Percentiles rank a stretch among this genome's conserved stretches.
phyloP scores from a whole-genome alignment of 1,139 yeast species.

The Pichia sp. region DNA sequence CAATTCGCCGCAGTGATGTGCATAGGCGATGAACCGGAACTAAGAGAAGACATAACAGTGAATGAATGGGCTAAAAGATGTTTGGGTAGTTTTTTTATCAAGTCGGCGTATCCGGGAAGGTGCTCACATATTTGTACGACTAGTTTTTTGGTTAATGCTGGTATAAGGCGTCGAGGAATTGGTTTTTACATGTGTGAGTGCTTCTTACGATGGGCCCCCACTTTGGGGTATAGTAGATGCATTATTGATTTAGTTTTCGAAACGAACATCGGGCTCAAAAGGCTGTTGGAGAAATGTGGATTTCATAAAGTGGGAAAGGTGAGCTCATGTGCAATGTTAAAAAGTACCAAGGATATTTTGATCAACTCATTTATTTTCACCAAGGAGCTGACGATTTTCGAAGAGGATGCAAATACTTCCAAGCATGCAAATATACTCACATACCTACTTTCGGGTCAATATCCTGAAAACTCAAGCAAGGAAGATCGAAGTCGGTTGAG shows the following conservation, averaged over 20 bases:
- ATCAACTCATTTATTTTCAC: constrained; percentile 52
- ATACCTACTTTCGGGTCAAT: constrained; percentile 78
- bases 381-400: constrained; percentile 43
- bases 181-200: constrained; percentile 83
- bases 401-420: constrained; percentile 36
- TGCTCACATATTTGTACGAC: constrained; percentile 93
- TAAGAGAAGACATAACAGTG: constrained; percentile 40
- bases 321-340: constrained; percentile 79
- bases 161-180: constrained; percentile 88
- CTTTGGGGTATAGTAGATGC: constrained; percentile 78
- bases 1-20: constrained; percentile 85
- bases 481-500: constrained; percentile 82
- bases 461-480: constrained; percentile 78
- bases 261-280: constrained; percentile 75
- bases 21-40: constrained; percentile 61
- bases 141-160: constrained; percentile 83
- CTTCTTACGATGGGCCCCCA: constrained; percentile 85
- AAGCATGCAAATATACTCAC: constrained; percentile 74
- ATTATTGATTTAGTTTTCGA: constrained; percentile 86
- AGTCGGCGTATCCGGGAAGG: constrained; percentile 89
- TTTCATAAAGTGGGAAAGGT: constrained; percentile 76
- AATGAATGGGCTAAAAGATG: constrained; percentile 89
- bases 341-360: constrained; percentile 68
- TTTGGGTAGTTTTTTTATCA: constrained; percentile 75
- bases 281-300: constrained; percentile 73